These are phyloP conservation scores for Ceratobasidium sp. DNA, from an alignment of 1,284 basidiomycete species.

Conservation along the genomic window DNA sequence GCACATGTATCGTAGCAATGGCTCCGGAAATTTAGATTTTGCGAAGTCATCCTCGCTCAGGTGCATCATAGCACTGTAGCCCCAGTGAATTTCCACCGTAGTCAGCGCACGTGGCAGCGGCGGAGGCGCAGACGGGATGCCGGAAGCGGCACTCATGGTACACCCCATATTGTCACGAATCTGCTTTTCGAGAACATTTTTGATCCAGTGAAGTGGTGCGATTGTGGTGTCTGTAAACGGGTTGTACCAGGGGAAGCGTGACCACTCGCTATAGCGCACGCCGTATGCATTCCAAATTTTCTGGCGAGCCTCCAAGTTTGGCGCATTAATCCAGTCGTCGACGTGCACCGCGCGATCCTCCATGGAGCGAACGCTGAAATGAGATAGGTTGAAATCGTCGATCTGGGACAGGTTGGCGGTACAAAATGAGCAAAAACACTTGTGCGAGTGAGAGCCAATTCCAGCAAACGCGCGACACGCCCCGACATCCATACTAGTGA, in stretches of 20 bases:
- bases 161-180: constrained; percentile 14
- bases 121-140: not conserved
- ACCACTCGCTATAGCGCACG: constrained; percentile 4
- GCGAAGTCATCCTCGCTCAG: not conserved
- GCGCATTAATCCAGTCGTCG: not conserved
- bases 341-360: not conserved
- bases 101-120: not conserved
- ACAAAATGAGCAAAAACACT: not conserved
- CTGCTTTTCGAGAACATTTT: constrained; percentile 5
- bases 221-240: not conserved
- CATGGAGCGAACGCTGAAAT: not conserved
- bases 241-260: not conserved
- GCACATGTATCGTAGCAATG: not conserved
- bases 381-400: not conserved
- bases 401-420: not conserved
- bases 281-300: not conserved
- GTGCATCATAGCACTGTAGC: not conserved
- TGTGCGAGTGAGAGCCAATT: not conserved
- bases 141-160: not conserved
- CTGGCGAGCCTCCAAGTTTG: not conserved
- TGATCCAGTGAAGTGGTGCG: not conserved
- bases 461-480: not conserved
- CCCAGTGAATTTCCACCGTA: not conserved
- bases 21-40: constrained; percentile 1
- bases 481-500: not conserved